Conservation (phyloP, 164 flowering plant genomes). For the Aristolochia fimbriata region DNA sequence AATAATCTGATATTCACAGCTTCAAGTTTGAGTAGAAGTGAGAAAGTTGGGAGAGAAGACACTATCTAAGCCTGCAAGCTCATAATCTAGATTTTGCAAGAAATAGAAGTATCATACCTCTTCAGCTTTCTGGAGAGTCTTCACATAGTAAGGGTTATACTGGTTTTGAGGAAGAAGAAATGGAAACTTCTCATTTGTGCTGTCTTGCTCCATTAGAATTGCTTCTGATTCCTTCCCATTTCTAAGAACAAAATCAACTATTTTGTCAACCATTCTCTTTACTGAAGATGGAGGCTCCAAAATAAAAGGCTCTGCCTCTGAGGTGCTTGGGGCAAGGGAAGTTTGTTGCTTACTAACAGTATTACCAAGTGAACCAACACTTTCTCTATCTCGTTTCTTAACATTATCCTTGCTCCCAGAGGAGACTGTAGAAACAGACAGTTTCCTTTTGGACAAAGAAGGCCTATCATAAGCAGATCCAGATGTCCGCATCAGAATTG, state of each 20-base stretch:
- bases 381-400: constrained; percentile 26
- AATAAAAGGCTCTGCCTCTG: constrained; percentile 34
- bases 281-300: constrained; percentile 77
- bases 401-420: constrained; percentile 17
- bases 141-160: constrained; percentile 67
- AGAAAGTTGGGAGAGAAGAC: neutral
- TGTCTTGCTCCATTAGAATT: constrained; percentile 66
- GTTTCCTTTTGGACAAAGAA: constrained; percentile 22
- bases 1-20: too few species aligned
- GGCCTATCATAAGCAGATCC: constrained; percentile 28
- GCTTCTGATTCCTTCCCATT: constrained; percentile 86
- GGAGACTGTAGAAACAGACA: constrained; percentile 15
- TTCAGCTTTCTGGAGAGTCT: constrained; percentile 49
- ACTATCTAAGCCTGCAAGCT: neutral
- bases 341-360: constrained; percentile 22
- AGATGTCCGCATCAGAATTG: constrained; percentile 12
- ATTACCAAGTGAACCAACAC: constrained; percentile 9
- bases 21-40: too few species aligned
- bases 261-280: constrained; percentile 58
- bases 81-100: neutral
- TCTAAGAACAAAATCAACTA: constrained; percentile 63
- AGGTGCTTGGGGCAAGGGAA: constrained; percentile 16
- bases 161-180: constrained; percentile 65
- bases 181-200: constrained; percentile 59
- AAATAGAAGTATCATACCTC: constrained; percentile 36